These are phyloP conservation scores for Punctularia strigosozonata DNA, from an alignment of 768 basidiomycete species.

Conservation along the genomic window DNA sequence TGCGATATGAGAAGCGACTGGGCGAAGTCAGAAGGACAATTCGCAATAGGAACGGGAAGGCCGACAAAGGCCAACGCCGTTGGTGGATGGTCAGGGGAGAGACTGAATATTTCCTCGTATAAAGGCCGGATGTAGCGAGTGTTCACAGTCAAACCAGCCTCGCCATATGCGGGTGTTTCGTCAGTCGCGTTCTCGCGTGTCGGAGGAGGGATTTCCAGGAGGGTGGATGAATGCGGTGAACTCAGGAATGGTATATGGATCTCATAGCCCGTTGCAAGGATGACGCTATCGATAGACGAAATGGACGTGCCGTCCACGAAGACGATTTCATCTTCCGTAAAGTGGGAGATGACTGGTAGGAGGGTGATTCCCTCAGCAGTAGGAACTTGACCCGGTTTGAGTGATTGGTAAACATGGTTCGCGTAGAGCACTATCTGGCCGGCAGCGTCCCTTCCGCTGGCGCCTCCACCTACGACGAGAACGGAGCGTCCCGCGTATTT, in stretches of 20 bases:
- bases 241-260: conserved; percentile 36
- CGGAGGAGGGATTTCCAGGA: background rate
- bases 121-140: conserved; percentile 43
- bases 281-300: conserved; percentile 29
- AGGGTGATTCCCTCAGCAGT: conserved; percentile 4
- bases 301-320: conserved; percentile 34
- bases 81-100: conserved; percentile 32
- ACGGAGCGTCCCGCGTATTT: conserved; percentile 30
- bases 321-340: conserved; percentile 29
- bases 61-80: conserved; percentile 47
- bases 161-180: conserved; percentile 3
- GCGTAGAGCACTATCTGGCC: conserved; percentile 29
- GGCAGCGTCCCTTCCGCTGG: conserved; percentile 35
- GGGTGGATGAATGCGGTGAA: background rate
- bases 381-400: conserved; percentile 8
- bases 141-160: conserved; percentile 31
- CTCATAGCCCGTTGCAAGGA: conserved; percentile 48
- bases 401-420: conserved; percentile 28
- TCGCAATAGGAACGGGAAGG: conserved; percentile 33
- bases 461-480: conserved; percentile 36
- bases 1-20: conserved; percentile 37
- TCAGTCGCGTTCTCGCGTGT: conserved; percentile 11
- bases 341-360: conserved; percentile 37
- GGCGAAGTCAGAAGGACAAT: conserved; percentile 36
- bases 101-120: conserved; percentile 39